Evolutionary conservation across 2,329 filamentous ascomycete genomes (phyloP), one percentile per base, ranked within the genome.

Genomic region (Capronia americana): DNA sequence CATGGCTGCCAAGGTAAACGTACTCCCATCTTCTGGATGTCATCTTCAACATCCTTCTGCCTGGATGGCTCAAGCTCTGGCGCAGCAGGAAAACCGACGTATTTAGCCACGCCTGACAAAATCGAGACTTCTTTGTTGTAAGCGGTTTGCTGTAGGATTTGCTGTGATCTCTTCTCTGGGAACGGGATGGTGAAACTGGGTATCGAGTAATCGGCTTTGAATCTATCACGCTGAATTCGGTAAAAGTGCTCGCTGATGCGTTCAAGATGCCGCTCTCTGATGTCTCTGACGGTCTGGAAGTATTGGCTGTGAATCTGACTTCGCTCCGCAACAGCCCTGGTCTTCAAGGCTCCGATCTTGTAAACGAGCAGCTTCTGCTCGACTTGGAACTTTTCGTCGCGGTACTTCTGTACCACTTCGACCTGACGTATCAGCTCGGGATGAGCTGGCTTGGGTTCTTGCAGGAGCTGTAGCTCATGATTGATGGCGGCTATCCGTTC

Each of bases 51-150:
- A 74, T 97, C 92, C 11, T 86, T 82, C 24, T 85, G 79, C 44
- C 90, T 89, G 28, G 92, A 91, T 50, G 91, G 86, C 65, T 84
- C 84, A 79, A 99, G 90, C 38, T 91, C 85, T 23, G 95, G 95
- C n/a, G 93, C 95, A 34, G 94, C 93, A 41, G 95, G 95, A 79
- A 99, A 99, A 26, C 95, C 95, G 74, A 96, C 89, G 77, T 97
- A 93, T 79, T 97, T 98, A 41, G 94, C 93, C 59, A 98, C 85
- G 44, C 94, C 94, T 5, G 93, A 90, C 64, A 99, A 82, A 30
- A 97, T 88, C 0, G 93, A 96, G 4, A 99, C 93, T 77, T 99
- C 95, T 71, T 90, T 91, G 77, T 97, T 98, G 81, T 98, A 98
- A 55, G 93, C 91, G 57, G 93, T 86, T 72, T 96, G 93, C 69